Percentiles rank a stretch among this genome's conserved stretches.
phyloP scores from a whole-genome alignment of 371 early-diverging fungal species.

The Dinochytrium kinnereticum region DNA sequence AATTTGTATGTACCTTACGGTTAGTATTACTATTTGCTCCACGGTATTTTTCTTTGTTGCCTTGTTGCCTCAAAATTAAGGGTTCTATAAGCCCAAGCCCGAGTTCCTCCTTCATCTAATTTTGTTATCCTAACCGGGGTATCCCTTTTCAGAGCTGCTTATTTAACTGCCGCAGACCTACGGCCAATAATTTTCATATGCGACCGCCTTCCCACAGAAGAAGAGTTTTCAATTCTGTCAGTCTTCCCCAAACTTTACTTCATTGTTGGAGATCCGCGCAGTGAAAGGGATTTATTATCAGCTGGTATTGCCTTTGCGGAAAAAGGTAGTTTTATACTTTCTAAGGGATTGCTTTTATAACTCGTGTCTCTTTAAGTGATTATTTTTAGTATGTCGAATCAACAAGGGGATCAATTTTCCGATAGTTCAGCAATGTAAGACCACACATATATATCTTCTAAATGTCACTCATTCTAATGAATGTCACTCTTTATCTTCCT shows the following conservation, averaged over 20 bases:
- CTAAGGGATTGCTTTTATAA: slow-evolving; percentile 40
- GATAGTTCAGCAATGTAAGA: slow-evolving; percentile 39
- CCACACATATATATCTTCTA: background rate
- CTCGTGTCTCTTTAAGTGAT: no score
- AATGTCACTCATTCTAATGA: no score
- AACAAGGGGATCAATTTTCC: slow-evolving; percentile 35
- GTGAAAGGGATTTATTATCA: slow-evolving; percentile 34
- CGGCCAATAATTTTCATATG: slow-evolving; percentile 42
- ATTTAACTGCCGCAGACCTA: slow-evolving; percentile 28
- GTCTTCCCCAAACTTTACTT: slow-evolving; percentile 48
- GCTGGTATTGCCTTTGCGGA: slow-evolving; percentile 35
- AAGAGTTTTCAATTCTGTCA: slow-evolving; percentile 36
- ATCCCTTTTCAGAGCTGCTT: slow-evolving; percentile 36
- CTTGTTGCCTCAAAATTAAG: no score
- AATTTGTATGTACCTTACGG: slow-evolving; percentile 50
- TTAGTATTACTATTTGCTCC: slow-evolving; percentile 4
- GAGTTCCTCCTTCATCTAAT: no score
- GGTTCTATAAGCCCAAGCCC: no score
- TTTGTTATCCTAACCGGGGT: no score
- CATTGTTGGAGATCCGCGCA: slow-evolving; percentile 48
- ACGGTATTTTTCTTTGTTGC: no score
- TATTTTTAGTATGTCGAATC: slow-evolving; percentile 31
- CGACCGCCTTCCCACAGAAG: slow-evolving; percentile 31
- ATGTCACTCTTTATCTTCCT: no score
- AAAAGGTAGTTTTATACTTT: slow-evolving; percentile 16